Evolutionary conservation across 2,329 filamentous ascomycete species (phyloP).

Genomic region (Blastomyces gilchristii): DNA sequence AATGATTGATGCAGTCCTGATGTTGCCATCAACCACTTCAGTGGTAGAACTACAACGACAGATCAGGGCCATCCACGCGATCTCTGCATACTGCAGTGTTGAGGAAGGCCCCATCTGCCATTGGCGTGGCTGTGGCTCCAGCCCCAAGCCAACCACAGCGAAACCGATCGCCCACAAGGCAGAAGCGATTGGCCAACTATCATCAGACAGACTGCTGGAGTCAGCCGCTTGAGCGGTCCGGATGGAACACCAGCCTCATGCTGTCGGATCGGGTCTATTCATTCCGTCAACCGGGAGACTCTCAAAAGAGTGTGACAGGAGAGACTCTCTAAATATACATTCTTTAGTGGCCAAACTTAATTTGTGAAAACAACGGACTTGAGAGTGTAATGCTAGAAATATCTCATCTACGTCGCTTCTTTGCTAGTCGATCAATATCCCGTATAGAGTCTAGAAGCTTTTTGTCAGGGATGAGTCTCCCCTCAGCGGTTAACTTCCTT

Average conservation of each 20-base stretch:
- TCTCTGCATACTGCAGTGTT: conserved; percentile 1
- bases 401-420: no score
- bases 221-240: neutral
- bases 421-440: no score
- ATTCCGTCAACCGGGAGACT: no score
- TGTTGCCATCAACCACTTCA: neutral
- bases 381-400: no score
- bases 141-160: neutral
- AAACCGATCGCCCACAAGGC: neutral
- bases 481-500: neutral
- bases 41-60: neutral
- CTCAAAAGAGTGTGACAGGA: no score
- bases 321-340: no score
- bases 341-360: no score
- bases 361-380: no score
- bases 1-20: neutral
- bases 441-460: no score
- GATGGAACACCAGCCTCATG: neutral
- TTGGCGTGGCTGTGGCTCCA: neutral
- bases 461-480: neutral
- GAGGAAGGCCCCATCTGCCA: neutral
- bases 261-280: no score
- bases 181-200: neutral
- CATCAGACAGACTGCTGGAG: neutral
- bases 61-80: conserved; percentile 2